A percentile compares a stretch with the other conserved stretches of the same genome.
Evolutionary conservation across 805 yeast genomes (phyloP).

Genomic region (Komagataella kurtzmanii): DNA sequence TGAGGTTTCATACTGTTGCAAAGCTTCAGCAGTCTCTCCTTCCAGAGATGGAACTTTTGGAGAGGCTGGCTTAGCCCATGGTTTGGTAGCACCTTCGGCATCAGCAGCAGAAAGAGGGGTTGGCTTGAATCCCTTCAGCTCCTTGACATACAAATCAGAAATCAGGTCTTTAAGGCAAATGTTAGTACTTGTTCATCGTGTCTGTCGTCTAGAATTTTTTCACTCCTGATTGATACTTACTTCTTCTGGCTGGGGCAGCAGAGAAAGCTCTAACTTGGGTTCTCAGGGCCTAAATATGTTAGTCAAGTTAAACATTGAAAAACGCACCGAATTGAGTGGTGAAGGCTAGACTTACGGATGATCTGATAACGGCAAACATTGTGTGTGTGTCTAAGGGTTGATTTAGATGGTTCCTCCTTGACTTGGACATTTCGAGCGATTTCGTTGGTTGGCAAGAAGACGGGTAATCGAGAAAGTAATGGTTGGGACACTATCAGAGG

Average conservation of each 20-base stretch:
- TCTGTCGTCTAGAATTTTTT: background rate
- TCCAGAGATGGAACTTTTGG: constrained; percentile 68
- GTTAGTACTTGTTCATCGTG: constrained; percentile 1
- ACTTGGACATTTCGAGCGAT: background rate
- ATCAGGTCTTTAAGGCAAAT: constrained; percentile 31
- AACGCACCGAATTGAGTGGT: background rate
- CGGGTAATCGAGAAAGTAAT: background rate
- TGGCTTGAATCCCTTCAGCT: constrained; percentile 83
- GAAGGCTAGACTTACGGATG: constrained; percentile 5
- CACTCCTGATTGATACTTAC: constrained; percentile 5
- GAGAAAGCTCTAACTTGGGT: constrained; percentile 21
- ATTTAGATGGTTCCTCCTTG: background rate
- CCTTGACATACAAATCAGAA: constrained; percentile 77
- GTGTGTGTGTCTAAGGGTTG: background rate
- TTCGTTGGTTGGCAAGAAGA: background rate
- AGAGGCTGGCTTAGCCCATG: constrained; percentile 72
- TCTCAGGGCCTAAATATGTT: constrained; percentile 9
- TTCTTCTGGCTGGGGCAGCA: constrained; percentile 18
- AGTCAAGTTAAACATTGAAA: constrained; percentile 1
- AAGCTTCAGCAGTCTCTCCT: constrained; percentile 49
- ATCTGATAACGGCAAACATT: constrained; percentile 6
- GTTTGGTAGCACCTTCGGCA: constrained; percentile 66
- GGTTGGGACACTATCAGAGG: background rate
- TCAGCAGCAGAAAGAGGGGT: constrained; percentile 59
- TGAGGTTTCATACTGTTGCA: constrained; percentile 54